A percentile compares a stretch with the other conserved stretches of the same genome.
phyloP scores from a whole-genome alignment of 148 eudicot genomes.

The Silene uniflora region DNA sequence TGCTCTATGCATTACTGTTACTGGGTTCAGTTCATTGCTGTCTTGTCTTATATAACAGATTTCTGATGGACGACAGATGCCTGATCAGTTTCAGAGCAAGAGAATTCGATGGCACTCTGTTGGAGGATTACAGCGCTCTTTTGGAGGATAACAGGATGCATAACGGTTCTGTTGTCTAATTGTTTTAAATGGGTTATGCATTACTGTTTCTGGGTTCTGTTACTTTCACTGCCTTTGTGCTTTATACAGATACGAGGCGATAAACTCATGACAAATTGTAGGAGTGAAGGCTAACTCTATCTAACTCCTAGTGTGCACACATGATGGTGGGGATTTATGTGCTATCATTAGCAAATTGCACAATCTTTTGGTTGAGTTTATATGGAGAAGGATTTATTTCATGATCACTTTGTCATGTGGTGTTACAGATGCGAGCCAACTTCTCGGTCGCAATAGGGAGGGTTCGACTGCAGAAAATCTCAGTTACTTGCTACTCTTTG shows the following conservation, averaged over 20 bases:
- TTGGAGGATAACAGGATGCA: not conserved
- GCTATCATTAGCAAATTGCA: not conserved
- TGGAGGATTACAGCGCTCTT: not conserved
- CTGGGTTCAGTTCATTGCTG: constrained; percentile 6
- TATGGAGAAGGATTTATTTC: not conserved
- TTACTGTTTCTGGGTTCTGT: constrained; percentile 12
- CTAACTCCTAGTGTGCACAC: not conserved
- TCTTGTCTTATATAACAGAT: constrained; percentile 19
- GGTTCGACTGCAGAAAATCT: not conserved
- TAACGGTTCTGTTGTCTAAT: not conserved
- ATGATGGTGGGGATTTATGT: constrained; percentile 7
- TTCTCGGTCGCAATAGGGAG: not conserved
- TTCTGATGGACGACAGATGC: constrained; percentile 3
- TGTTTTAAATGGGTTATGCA: not conserved
- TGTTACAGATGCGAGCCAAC: constrained; percentile 25
- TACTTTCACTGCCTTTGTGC: constrained; percentile 14
- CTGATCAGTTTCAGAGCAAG: not conserved
- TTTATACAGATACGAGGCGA: constrained; percentile 15
- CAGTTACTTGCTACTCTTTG: not conserved
- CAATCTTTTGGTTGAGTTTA: not conserved
- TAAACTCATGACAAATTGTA: not conserved
- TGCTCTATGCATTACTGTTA: constrained; percentile 2
- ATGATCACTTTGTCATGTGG: not conserved
- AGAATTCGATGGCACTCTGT: not conserved
- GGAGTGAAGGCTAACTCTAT: not conserved